These are phyloP conservation scores for Nissolia schottii DNA, from an alignment of 306 rosid species.

Conservation along the genomic window DNA sequence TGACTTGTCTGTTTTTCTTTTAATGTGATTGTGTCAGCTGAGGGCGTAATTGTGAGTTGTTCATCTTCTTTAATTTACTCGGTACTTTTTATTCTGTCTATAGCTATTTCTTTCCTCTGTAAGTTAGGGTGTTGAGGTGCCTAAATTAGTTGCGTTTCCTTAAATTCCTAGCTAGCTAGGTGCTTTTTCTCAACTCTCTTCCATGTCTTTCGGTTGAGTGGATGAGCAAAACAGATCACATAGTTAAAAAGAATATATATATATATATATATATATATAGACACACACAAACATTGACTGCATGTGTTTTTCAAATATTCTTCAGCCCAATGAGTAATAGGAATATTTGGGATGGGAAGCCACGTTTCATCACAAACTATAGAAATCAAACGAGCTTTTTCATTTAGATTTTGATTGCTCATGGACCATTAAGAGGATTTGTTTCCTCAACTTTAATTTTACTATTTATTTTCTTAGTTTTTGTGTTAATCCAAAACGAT, in stretches of 20 bases:
- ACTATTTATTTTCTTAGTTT: no score
- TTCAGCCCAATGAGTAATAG: no score
- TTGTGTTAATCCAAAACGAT: no score
- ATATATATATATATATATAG: no score
- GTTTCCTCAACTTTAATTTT: no score
- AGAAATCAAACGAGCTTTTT: no score
- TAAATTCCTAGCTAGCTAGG: neutral
- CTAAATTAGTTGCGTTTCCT: constrained; percentile 11
- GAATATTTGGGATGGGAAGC: no score
- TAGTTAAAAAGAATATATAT: neutral
- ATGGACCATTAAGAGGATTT: no score
- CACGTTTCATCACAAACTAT: no score
- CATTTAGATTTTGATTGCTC: no score
- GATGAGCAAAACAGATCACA: neutral
- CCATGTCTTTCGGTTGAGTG: neutral
- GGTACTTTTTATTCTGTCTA: neutral
- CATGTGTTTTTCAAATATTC: no score
- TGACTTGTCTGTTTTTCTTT: neutral
- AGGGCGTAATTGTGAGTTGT: neutral
- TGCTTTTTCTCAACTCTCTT: neutral
- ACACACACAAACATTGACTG: no score
- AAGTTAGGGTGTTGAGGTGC: constrained; percentile 15
- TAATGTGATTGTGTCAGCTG: constrained; percentile 7
- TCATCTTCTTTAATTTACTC: neutral
- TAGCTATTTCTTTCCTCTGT: neutral